Percentiles rank a stretch among this genome's conserved stretches.
These are phyloP conservation scores for Backusella sp. DNA, from an alignment of 192 early-diverging fungal species.

Conservation along the genomic window DNA sequence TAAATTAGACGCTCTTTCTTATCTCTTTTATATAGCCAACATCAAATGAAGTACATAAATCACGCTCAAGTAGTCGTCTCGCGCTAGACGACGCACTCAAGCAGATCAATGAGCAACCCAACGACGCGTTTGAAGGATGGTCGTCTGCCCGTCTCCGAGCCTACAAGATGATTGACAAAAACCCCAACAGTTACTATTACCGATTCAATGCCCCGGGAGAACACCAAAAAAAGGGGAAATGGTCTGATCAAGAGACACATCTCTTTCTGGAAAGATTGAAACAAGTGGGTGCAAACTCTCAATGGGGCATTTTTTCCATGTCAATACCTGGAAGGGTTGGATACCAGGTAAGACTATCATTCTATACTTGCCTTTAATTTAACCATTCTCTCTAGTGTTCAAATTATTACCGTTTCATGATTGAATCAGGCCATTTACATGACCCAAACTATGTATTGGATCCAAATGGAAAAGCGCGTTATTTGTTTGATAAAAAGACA, in stretches of 20 bases:
- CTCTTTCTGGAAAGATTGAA: constrained; percentile 79
- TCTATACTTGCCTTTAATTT: too few relatives aligned
- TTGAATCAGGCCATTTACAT: constrained; percentile 85
- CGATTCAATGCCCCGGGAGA: constrained; percentile 97
- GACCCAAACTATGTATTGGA: constrained; percentile 92
- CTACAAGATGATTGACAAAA: constrained; percentile 87
- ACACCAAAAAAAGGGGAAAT: constrained; percentile 86
- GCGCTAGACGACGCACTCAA: constrained; percentile 86
- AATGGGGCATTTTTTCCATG: constrained; percentile 98
- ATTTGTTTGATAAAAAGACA: constrained; percentile 85
- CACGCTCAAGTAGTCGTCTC: constrained; percentile 64
- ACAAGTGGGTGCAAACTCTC: constrained; percentile 89
- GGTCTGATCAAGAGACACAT: constrained; percentile 85
- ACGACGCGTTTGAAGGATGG: constrained; percentile 94
- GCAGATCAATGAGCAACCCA: constrained; percentile 72
- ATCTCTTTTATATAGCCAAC: neutral
- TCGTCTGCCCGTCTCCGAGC: constrained; percentile 89
- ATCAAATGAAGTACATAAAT: neutral
- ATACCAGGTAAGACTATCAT: constrained; percentile 67
- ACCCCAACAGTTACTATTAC: constrained; percentile 97
- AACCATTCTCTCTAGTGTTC: constrained; percentile 63
- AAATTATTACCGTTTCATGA: constrained; percentile 89
- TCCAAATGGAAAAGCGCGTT: constrained; percentile 87
- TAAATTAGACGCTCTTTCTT: neutral
- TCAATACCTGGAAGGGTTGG: constrained; percentile 93